phyloP scores from a whole-genome alignment of 2,329 filamentous ascomycete genomes.

The Trichoderma sp. region DNA sequence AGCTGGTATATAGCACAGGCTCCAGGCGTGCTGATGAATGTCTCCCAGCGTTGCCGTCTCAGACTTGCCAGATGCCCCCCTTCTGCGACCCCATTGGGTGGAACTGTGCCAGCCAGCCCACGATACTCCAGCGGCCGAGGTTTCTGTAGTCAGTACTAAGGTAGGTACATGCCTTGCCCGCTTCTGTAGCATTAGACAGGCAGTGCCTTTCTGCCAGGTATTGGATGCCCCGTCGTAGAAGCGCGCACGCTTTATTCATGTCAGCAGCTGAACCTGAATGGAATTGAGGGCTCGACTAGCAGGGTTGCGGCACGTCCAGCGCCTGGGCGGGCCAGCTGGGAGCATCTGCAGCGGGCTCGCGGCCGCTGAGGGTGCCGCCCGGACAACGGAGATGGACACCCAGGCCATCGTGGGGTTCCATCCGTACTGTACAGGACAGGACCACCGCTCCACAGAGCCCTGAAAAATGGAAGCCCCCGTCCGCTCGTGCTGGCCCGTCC shows the following conservation, averaged over 20 bases:
- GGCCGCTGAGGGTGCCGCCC: background rate
- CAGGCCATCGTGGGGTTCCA: no score
- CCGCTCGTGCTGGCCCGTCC: background rate
- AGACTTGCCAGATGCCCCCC: conserved; percentile 17
- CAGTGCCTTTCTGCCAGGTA: no score
- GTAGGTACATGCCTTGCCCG: background rate
- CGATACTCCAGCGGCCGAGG: conserved; percentile 9
- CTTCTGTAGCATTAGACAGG: no score
- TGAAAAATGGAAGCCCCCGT: background rate
- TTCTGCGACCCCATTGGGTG: conserved; percentile 13
- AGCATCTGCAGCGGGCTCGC: background rate
- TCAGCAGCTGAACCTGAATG: no score
- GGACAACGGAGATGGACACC: no score
- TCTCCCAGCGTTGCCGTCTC: conserved; percentile 13
- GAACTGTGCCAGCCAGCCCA: conserved; percentile 8
- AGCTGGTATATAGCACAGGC: no score
- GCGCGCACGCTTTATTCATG: no score
- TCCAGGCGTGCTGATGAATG: background rate
- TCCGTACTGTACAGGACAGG: no score
- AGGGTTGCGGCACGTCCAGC: background rate
- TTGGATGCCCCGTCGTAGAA: no score
- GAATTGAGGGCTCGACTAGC: background rate
- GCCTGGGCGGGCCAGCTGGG: conserved; percentile 13
- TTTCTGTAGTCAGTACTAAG: background rate
- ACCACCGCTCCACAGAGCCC: conserved; percentile 12